Percentiles rank a stretch among this genome's conserved stretches.
These are phyloP conservation scores for Arachis monticola DNA, from an alignment of 331 rosid species.

Conservation along the genomic window DNA sequence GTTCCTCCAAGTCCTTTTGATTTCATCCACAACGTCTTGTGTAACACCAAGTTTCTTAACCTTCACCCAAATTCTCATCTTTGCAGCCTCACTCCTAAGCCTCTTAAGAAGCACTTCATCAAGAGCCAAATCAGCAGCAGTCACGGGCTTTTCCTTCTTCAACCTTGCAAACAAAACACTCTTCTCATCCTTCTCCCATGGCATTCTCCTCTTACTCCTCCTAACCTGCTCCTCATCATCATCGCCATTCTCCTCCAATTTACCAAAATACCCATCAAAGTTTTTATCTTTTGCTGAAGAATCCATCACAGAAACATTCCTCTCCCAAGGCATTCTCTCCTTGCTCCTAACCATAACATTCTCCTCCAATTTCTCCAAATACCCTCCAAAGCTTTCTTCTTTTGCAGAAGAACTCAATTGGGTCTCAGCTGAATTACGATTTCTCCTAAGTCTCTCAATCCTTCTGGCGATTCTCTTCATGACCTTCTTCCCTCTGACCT, in stretches of 20 bases:
- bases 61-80: conserved; percentile 75
- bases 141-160: conserved; percentile 54
- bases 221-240: conserved; percentile 17
- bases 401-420: conserved; percentile 38
- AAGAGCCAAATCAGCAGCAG: conserved; percentile 63
- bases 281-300: conserved; percentile 39
- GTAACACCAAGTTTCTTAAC: conserved; percentile 90
- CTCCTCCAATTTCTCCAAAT: conserved; percentile 48
- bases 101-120: conserved; percentile 65
- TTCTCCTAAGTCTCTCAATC: conserved; percentile 56
- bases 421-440: conserved; percentile 34
- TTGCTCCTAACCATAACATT: neutral
- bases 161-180: conserved; percentile 43
- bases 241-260: conserved; percentile 27
- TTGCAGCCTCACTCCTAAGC: conserved; percentile 69
- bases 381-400: conserved; percentile 47
- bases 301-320: conserved; percentile 1
- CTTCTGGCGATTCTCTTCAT: conserved; percentile 56
- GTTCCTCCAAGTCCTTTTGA: conserved; percentile 59
- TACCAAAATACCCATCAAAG: conserved; percentile 51
- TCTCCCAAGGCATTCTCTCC: no score
- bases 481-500: conserved; percentile 57
- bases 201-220: conserved; percentile 52
- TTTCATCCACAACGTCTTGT: conserved; percentile 63
- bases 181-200: conserved; percentile 79